A percentile compares a stretch with the other conserved stretches of the same genome.
Evolutionary conservation across 345 rosid species (phyloP).

Genomic region (Draba incana): DNA sequence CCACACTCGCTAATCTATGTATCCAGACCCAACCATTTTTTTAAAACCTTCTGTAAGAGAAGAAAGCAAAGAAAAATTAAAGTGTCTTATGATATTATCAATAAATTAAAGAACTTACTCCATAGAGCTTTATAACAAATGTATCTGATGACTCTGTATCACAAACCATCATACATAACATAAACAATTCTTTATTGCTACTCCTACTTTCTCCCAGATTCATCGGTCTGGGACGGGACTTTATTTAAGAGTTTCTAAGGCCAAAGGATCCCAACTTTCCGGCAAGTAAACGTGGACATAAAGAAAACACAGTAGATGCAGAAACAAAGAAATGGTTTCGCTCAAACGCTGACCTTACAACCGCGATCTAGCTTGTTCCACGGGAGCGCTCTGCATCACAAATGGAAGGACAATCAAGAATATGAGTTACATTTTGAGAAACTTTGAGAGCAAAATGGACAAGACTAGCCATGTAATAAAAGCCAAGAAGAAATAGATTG

Average conservation of each 20-base stretch:
- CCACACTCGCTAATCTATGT: background rate
- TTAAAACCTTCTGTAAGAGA: background rate
- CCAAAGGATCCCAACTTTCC: conserved; percentile 13
- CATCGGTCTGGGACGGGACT: conserved; percentile 33
- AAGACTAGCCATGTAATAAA: too few relatives aligned
- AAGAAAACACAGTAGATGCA: conserved; percentile 18
- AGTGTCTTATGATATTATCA: conserved; percentile 6
- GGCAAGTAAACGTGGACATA: conserved; percentile 16
- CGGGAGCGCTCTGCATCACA: conserved; percentile 66
- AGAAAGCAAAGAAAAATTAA: background rate
- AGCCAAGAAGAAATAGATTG: too few relatives aligned
- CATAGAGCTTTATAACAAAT: conserved; percentile 26
- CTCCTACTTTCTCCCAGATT: conserved; percentile 34
- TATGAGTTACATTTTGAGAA: background rate
- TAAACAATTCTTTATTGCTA: conserved; percentile 20
- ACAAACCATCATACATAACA: conserved; percentile 23
- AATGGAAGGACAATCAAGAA: conserved; percentile 7
- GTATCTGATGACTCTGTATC: conserved; percentile 15
- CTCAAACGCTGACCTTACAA: conserved; percentile 38
- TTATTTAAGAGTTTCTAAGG: conserved; percentile 22
- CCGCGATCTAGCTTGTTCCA: conserved; percentile 51
- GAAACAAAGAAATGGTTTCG: background rate
- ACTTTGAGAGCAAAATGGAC: too few relatives aligned
- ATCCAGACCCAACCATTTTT: background rate
- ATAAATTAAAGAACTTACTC: conserved; percentile 21